Evolutionary conservation across 768 basidiomycete species (phyloP).

Genomic region (Mycena haematopus): DNA sequence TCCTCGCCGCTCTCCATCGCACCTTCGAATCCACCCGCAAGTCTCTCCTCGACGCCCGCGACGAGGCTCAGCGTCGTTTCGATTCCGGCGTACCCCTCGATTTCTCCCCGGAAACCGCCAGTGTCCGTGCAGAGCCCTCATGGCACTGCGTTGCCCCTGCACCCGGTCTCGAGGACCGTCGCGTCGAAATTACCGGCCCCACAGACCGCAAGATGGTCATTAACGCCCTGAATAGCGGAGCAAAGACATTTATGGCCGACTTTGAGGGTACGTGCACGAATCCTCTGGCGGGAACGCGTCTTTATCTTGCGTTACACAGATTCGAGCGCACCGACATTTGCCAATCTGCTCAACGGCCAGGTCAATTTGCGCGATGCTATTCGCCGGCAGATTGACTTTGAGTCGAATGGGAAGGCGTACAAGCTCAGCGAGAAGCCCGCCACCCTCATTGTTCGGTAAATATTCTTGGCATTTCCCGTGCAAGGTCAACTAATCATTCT

Average conservation of each 20-base stretch:
- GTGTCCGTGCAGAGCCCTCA: slow-evolving; percentile 85
- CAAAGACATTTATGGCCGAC: slow-evolving; percentile 99
- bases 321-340: slow-evolving; percentile 92
- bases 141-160: slow-evolving; percentile 94
- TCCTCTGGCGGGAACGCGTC: not conserved
- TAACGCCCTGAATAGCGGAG: slow-evolving; percentile 93
- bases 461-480: not conserved
- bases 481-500: not conserved
- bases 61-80: slow-evolving; percentile 76
- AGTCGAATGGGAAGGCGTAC: slow-evolving; percentile 87
- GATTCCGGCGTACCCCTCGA: slow-evolving; percentile 84
- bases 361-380: slow-evolving; percentile 93
- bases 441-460: slow-evolving; percentile 88
- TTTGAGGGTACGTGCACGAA: slow-evolving; percentile 77
- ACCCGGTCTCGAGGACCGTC: slow-evolving; percentile 92
- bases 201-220: slow-evolving; percentile 99
- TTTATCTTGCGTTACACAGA: slow-evolving; percentile 56
- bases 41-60: slow-evolving; percentile 77
- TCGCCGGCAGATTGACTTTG: slow-evolving; percentile 88
- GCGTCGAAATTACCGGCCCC: slow-evolving; percentile 98
- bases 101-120: slow-evolving; percentile 87
- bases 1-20: slow-evolving; percentile 91
- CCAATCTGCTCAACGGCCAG: slow-evolving; percentile 92
- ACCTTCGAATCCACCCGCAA: slow-evolving; percentile 92
- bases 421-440: slow-evolving; percentile 89